phyloP scores from a whole-genome alignment of 805 yeast species.

The Yamadazyma phyllophila region DNA sequence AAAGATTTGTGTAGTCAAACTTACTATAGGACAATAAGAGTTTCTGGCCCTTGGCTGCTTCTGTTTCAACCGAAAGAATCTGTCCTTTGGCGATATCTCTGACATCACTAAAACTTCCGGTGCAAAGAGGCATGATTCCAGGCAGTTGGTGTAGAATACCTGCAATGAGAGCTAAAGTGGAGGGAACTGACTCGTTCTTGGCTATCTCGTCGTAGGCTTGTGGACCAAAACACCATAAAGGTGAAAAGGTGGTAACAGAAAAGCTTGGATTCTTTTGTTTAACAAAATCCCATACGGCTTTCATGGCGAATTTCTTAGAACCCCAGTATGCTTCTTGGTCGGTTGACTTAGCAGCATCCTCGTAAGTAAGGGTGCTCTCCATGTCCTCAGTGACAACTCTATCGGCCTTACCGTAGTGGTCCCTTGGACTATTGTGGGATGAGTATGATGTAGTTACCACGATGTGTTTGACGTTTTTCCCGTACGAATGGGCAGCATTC shows the following conservation, averaged over 20 bases:
- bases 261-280: slow-evolving; percentile 34
- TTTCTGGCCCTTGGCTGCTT: slow-evolving; percentile 31
- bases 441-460: slow-evolving; percentile 50
- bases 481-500: slow-evolving; percentile 41
- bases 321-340: slow-evolving; percentile 25
- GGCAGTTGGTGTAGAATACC: slow-evolving; percentile 19
- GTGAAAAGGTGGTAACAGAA: slow-evolving; percentile 39
- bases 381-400: slow-evolving; percentile 4
- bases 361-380: slow-evolving; percentile 2
- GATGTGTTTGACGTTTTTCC: slow-evolving; percentile 42
- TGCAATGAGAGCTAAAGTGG: slow-evolving; percentile 25
- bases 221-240: slow-evolving; percentile 51
- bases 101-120: slow-evolving; percentile 46
- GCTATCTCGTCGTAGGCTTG: slow-evolving; percentile 40
- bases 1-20: slow-evolving; percentile 13
- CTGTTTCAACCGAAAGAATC: slow-evolving; percentile 43
- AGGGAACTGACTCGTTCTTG: slow-evolving; percentile 17
- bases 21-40: slow-evolving; percentile 18
- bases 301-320: slow-evolving; percentile 56
- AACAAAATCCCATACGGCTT: slow-evolving; percentile 51
- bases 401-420: neutral
- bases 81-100: slow-evolving; percentile 66
- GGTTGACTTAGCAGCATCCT: slow-evolving; percentile 1
- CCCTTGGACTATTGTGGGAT: slow-evolving; percentile 2
- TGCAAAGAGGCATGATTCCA: neutral